Base-by-base conservation (phyloP, 2,329 filamentous ascomycete genomes). In the Claviceps arundinis region DNA sequence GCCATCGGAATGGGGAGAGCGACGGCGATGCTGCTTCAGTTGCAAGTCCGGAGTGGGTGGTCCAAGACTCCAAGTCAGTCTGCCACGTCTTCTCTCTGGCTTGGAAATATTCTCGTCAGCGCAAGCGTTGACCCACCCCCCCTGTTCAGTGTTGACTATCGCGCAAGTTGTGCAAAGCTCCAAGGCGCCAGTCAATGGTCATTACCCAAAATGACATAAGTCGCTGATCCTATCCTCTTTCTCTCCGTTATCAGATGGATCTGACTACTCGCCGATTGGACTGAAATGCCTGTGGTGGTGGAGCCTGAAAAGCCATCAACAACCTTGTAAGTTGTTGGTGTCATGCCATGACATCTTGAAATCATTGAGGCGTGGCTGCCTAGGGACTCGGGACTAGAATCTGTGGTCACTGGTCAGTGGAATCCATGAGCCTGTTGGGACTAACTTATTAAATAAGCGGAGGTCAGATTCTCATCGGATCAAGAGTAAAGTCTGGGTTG, bases 171-270 rank as follows among this genome's bases (percentile, higher is more conserved):
- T 34, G 30, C 30, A 34, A 34, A 34, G 30, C 30, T 34, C 30
- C 8, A 34, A 34, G 30, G 30, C 30, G 30, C 30, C 30, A 34
- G 30, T 34, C 30, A 19, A 2, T 19, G 19, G 19, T 2, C 19
- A 11, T 34, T 34, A 30, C 26, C 26, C 26, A 34, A 34, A 34
- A 34, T 34, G 30, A 34, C 30, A 34, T n/a, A 34, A 34, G 30
- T 34, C 30, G 9, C 30, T 34, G 30, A 34, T 34, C 30, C 30
- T 34, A 11, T 34, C 11, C 26, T 34, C 30, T 34, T 34, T 3
- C 17, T 43, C 24, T 2, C 11, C 30, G 11, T 48, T 52, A 52
- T 52, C 50, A 52, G 50, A 52, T 52, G 50, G 50, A 52, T 52
- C 50, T 52, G 50, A 52, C 38, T 52, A 52, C n/a, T 37, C 19